A percentile compares a stretch with the other conserved stretches of the same genome.
Evolutionary conservation across 768 basidiomycete genomes (phyloP).

Genomic region (Pilatotrama ljubarskyi): DNA sequence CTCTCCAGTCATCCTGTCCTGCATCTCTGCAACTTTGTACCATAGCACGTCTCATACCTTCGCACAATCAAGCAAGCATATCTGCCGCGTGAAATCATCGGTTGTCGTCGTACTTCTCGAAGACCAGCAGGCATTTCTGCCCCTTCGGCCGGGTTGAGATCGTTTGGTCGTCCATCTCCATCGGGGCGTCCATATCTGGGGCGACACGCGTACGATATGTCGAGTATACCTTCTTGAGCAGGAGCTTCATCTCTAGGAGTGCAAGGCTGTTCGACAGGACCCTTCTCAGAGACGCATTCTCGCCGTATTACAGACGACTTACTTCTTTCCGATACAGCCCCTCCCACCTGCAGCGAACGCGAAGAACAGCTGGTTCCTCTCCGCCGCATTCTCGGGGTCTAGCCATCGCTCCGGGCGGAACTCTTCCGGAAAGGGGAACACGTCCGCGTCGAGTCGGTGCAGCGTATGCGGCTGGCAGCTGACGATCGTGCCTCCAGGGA

Average conservation of each 20-base stretch:
- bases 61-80: background rate
- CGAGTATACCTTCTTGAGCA: slow-evolving; percentile 23
- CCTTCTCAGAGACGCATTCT: background rate
- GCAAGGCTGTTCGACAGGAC: slow-evolving; percentile 16
- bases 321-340: slow-evolving; percentile 29
- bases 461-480: slow-evolving; percentile 93
- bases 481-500: slow-evolving; percentile 88
- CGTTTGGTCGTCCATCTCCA: slow-evolving; percentile 25
- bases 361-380: slow-evolving; percentile 94
- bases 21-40: background rate
- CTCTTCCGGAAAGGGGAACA: slow-evolving; percentile 84
- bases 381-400: slow-evolving; percentile 69
- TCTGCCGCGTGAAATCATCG: background rate
- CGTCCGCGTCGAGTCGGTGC: slow-evolving; percentile 67
- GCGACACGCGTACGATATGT: slow-evolving; percentile 18
- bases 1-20: no score
- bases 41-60: background rate
- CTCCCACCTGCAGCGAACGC: slow-evolving; percentile 36
- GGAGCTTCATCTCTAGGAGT: slow-evolving; percentile 27
- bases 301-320: background rate
- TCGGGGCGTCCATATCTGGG: slow-evolving; percentile 23
- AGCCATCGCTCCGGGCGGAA: slow-evolving; percentile 94
- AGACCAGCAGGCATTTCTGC: slow-evolving; percentile 21
- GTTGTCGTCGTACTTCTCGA: slow-evolving; percentile 18
- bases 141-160: slow-evolving; percentile 24